These are phyloP conservation scores for Trichothecium roseum DNA, from an alignment of 2,329 filamentous ascomycete genomes.

Conservation along the genomic window DNA sequence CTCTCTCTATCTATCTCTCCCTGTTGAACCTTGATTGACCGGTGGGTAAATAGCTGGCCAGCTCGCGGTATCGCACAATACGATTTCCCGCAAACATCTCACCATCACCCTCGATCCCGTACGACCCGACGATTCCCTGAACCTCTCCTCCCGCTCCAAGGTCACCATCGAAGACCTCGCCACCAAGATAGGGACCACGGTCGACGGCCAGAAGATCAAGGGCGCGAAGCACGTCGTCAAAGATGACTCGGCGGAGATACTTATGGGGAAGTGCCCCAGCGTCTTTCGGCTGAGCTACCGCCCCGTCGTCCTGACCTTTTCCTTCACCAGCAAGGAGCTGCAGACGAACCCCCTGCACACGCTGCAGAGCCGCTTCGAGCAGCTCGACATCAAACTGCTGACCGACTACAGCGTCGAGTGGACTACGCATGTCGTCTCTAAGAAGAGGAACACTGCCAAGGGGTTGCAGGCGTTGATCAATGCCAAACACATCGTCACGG, in stretches of 20 bases:
- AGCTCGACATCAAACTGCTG: conserved; percentile 80
- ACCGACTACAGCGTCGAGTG: conserved; percentile 57
- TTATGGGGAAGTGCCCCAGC: conserved; percentile 60
- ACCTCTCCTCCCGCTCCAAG: conserved; percentile 53
- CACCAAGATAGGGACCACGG: conserved; percentile 74
- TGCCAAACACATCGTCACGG: conserved; percentile 65
- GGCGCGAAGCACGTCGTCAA: conserved; percentile 46
- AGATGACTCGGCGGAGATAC: conserved; percentile 51
- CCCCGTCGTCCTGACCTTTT: conserved; percentile 72
- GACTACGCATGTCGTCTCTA: conserved; percentile 82
- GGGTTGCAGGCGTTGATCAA: conserved; percentile 80
- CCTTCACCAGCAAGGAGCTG: conserved; percentile 60
- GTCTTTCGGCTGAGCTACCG: conserved; percentile 66
- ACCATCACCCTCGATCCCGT: conserved; percentile 63
- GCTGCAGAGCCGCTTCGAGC: conserved; percentile 59
- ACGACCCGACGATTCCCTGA: conserved; percentile 53
- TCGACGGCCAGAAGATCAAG: conserved; percentile 65
- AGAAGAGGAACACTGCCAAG: conserved; percentile 82
- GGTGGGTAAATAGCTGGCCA: conserved; percentile 55
- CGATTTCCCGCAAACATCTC: conserved; percentile 82
- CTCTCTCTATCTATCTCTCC: too few relatives aligned
- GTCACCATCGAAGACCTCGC: conserved; percentile 67
- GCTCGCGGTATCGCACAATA: conserved; percentile 64
- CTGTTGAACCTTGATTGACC: too few relatives aligned
- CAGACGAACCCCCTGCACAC: conserved; percentile 53